Evolutionary conservation across 1,139 yeast species (phyloP).

Genomic region (Candida neerlandica): DNA sequence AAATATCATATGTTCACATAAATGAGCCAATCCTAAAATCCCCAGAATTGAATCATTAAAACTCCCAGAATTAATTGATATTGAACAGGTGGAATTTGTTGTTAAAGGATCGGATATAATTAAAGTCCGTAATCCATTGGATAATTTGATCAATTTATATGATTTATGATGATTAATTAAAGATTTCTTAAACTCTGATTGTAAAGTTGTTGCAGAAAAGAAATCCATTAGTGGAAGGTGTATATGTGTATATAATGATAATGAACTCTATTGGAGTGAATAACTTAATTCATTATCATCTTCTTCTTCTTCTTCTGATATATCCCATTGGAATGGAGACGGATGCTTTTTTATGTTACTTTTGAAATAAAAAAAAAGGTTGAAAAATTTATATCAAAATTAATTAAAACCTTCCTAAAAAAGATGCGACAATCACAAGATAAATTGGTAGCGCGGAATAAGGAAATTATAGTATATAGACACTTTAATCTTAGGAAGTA

Average conservation of each 20-base stretch:
- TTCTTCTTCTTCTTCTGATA: too few species aligned
- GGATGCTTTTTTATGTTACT: too few species aligned
- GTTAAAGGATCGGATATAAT: conserved; percentile 61
- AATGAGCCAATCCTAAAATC: conserved; percentile 66
- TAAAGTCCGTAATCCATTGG: conserved; percentile 48
- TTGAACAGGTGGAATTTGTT: conserved; percentile 40
- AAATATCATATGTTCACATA: conserved; percentile 70
- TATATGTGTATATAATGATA: neutral
- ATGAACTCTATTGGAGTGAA: neutral
- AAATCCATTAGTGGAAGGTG: conserved; percentile 17
- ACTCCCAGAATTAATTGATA: conserved; percentile 62
- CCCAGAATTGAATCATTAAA: conserved; percentile 60
- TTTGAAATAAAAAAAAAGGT: neutral
- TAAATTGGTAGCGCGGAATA: neutral
- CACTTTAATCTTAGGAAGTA: neutral
- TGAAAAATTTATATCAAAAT: neutral
- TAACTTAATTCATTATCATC: too few species aligned
- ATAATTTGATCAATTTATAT: conserved; percentile 45
- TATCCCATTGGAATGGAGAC: too few species aligned
- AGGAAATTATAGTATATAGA: too few species aligned
- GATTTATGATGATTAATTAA: conserved; percentile 35
- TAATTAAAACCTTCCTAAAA: neutral
- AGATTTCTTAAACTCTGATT: conserved; percentile 31
- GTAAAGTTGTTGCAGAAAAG: conserved; percentile 19
- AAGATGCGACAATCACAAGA: neutral